A percentile compares a stretch with the other conserved stretches of the same genome.
Evolutionary conservation across 805 yeast genomes (phyloP).

Genomic region (Yarrowia bubula): DNA sequence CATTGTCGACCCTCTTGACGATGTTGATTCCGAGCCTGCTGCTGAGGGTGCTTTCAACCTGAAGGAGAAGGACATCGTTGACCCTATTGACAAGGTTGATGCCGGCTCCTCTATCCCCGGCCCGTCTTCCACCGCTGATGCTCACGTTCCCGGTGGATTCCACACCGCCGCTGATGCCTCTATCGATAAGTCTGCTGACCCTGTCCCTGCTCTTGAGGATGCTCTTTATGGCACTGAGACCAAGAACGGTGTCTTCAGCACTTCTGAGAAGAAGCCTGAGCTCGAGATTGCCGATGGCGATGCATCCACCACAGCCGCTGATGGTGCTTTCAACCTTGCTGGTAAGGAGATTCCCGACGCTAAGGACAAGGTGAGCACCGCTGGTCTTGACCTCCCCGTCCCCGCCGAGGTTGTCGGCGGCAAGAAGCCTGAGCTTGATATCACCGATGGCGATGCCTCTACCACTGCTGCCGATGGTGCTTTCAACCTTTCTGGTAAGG

Average conservation of each 20-base stretch:
- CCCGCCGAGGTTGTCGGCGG: neutral
- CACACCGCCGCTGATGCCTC: conserved; percentile 2
- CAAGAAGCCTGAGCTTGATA: neutral
- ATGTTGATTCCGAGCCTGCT: neutral
- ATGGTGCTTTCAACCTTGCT: conserved; percentile 8
- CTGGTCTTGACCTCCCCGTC: conserved; percentile 3
- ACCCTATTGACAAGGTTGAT: neutral
- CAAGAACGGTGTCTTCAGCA: conserved; percentile 20
- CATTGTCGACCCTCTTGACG: conserved; percentile 5
- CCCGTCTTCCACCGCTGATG: conserved; percentile 3
- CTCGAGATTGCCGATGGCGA: neutral
- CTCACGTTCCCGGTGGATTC: conserved; percentile 12
- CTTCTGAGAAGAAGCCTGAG: conserved; percentile 3
- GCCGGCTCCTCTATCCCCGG: conserved; percentile 10
- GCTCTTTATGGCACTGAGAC: conserved; percentile 5
- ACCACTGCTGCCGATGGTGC: conserved; percentile 1
- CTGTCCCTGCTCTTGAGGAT: conserved; percentile 11
- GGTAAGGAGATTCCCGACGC: conserved; percentile 1
- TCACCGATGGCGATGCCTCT: neutral
- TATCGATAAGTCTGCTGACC: conserved; percentile 1
- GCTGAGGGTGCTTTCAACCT: conserved; percentile 13
- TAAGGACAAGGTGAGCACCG: conserved; percentile 16
- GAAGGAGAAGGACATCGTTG: conserved; percentile 3
- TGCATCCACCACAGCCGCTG: neutral
- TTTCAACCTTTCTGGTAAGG: conserved; percentile 3